These are phyloP conservation scores for Biscogniauxia sp. DNA, from an alignment of 2,329 filamentous ascomycete genomes.

Conservation along the genomic window DNA sequence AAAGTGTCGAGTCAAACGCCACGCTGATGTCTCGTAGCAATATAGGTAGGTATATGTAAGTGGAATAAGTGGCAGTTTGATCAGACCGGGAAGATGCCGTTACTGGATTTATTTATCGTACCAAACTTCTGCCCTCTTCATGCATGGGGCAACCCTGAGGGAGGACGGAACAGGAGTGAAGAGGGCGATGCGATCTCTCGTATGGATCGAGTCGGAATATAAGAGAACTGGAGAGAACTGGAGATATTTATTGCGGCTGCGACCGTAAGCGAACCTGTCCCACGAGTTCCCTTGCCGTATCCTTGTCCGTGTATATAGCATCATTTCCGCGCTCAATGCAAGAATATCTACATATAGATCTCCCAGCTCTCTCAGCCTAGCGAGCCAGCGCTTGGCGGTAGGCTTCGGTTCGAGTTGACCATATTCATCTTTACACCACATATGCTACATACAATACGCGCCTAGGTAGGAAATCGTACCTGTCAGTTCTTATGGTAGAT, in stretches of 20 bases:
- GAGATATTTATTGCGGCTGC: background rate
- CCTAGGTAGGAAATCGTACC: too few relatives aligned
- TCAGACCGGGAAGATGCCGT: background rate
- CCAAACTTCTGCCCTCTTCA: background rate
- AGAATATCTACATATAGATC: background rate
- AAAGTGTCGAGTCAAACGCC: background rate
- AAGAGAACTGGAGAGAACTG: background rate
- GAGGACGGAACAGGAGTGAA: background rate
- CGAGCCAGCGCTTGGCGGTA: background rate
- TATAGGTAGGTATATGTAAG: too few relatives aligned
- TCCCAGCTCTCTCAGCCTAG: background rate
- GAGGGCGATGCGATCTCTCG: background rate
- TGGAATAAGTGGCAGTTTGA: background rate
- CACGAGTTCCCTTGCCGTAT: background rate
- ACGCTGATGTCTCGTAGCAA: background rate
- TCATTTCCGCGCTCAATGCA: slow-evolving; percentile 5
- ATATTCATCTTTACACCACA: background rate
- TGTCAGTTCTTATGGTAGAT: too few relatives aligned
- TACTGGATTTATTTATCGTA: background rate
- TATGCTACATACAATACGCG: too few relatives aligned
- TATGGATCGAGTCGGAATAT: background rate
- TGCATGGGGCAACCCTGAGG: background rate
- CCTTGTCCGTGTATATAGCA: background rate
- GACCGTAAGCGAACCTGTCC: background rate
- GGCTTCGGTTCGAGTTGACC: background rate